Evolutionary conservation across 164 flowering plant genomes (phyloP).

Genomic region (Liquidambar formosana): DNA sequence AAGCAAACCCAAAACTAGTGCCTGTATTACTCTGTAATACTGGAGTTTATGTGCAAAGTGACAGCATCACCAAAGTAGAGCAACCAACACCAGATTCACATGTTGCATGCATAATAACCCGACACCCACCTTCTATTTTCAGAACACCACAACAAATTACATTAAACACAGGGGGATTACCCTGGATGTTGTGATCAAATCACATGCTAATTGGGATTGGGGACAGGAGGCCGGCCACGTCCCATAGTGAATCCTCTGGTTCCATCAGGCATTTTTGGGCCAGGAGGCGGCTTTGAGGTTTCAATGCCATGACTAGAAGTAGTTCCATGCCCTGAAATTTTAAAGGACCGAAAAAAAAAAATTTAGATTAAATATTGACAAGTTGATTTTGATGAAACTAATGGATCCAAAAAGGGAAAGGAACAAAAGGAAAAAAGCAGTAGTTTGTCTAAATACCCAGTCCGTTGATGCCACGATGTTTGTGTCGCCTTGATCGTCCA

Average conservation of each 20-base stretch:
- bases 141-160: too few relatives aligned
- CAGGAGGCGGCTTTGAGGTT: conserved; percentile 73
- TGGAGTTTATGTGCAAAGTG: too few relatives aligned
- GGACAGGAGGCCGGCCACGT: conserved; percentile 61
- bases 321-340: conserved; percentile 62
- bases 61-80: too few relatives aligned
- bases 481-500: conserved; percentile 58
- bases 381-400: not conserved
- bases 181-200: too few relatives aligned
- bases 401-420: not conserved
- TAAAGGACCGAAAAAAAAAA: not conserved
- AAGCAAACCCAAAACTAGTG: too few relatives aligned
- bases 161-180: too few relatives aligned
- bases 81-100: too few relatives aligned
- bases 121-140: too few relatives aligned
- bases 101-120: too few relatives aligned
- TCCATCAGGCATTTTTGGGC: conserved; percentile 96
- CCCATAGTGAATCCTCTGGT: conserved; percentile 88
- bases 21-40: too few relatives aligned
- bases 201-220: conserved; percentile 20
- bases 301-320: conserved; percentile 33
- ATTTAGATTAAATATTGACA: too few relatives aligned
- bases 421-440: not conserved
- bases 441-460: conserved; percentile 34
- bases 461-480: conserved; percentile 41